These are phyloP conservation scores for Hamiltosporidium tvaerminnensis DNA, from an alignment of 371 early-diverging fungal species.

Conservation along the genomic window DNA sequence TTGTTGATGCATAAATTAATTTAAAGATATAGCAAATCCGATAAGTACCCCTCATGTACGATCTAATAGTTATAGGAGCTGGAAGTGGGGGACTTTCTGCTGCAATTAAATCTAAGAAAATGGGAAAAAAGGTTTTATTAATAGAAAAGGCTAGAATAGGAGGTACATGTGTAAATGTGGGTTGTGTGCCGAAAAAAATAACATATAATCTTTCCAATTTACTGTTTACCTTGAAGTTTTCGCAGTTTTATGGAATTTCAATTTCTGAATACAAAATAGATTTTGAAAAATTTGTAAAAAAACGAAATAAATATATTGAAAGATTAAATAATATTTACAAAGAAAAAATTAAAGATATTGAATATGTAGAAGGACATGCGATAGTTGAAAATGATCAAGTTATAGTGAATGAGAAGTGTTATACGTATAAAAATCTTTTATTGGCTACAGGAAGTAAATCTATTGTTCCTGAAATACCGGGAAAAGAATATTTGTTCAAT, in stretches of 20 bases:
- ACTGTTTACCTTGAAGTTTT: conserved; percentile 66
- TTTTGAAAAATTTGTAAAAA: conserved; percentile 59
- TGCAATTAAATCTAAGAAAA: conserved; percentile 71
- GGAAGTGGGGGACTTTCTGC: conserved; percentile 63
- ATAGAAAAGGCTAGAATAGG: conserved; percentile 60
- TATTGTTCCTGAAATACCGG: conserved; percentile 12
- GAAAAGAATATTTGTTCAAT: conserved; percentile 58
- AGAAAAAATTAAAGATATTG: conserved; percentile 67
- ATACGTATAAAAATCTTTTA: conserved; percentile 9
- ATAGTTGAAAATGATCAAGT: conserved; percentile 62
- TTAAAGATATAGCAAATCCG: not conserved
- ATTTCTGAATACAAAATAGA: conserved; percentile 41
- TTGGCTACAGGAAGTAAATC: conserved; percentile 54
- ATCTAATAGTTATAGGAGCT: conserved; percentile 31
- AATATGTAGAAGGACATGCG: conserved; percentile 65
- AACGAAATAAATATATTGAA: conserved; percentile 78
- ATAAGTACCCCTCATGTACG: conserved; percentile 11
- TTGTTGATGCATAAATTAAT: not conserved
- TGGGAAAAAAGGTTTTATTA: conserved; percentile 72
- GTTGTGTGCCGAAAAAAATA: conserved; percentile 93
- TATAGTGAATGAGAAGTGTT: conserved; percentile 56
- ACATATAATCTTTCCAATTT: conserved; percentile 75
- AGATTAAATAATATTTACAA: conserved; percentile 84
- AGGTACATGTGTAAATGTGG: conserved; percentile 51
- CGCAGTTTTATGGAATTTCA: conserved; percentile 68